These are phyloP conservation scores for Sugiyamaella smithiae DNA, from an alignment of 805 yeast species.

Conservation along the genomic window DNA sequence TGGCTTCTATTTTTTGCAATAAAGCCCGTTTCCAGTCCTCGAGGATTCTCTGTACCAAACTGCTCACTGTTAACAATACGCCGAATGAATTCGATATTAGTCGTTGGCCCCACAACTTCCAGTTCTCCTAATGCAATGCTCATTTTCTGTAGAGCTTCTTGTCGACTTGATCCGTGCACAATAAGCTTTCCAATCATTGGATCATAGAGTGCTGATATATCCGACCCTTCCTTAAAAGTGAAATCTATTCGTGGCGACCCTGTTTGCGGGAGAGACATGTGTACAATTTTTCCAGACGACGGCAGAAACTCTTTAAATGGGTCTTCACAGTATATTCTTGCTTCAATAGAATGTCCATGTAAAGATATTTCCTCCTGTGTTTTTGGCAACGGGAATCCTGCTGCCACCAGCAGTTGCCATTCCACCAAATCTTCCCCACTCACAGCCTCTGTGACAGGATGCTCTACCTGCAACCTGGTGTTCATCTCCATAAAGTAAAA, in stretches of 20 bases:
- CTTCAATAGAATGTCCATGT: constrained; percentile 34
- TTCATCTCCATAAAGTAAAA: constrained; percentile 58
- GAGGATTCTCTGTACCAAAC: constrained; percentile 30
- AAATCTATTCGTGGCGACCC: constrained; percentile 32
- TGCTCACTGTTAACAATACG: constrained; percentile 27
- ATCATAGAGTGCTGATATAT: constrained; percentile 32
- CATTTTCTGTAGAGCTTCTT: constrained; percentile 31
- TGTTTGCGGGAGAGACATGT: constrained; percentile 26
- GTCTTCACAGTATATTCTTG: constrained; percentile 35
- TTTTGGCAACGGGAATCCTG: constrained; percentile 34
- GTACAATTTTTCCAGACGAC: constrained; percentile 31
- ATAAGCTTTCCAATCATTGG: constrained; percentile 36
- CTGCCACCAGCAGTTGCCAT: constrained; percentile 41
- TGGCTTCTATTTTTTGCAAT: constrained; percentile 28
- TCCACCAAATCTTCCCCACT: constrained; percentile 55
- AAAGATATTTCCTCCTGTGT: constrained; percentile 30
- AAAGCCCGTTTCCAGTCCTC: constrained; percentile 33
- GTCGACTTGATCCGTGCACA: constrained; percentile 28
- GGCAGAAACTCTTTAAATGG: constrained; percentile 34
- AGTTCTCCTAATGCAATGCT: constrained; percentile 29
- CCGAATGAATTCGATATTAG: constrained; percentile 34
- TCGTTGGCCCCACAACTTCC: constrained; percentile 34
- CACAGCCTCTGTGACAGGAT: constrained; percentile 56
- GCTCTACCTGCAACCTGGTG: constrained; percentile 58
- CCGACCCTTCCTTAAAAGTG: constrained; percentile 28